Evolutionary conservation across 2,329 filamentous ascomycete species (phyloP).

Genomic region (Alternaria sp.): DNA sequence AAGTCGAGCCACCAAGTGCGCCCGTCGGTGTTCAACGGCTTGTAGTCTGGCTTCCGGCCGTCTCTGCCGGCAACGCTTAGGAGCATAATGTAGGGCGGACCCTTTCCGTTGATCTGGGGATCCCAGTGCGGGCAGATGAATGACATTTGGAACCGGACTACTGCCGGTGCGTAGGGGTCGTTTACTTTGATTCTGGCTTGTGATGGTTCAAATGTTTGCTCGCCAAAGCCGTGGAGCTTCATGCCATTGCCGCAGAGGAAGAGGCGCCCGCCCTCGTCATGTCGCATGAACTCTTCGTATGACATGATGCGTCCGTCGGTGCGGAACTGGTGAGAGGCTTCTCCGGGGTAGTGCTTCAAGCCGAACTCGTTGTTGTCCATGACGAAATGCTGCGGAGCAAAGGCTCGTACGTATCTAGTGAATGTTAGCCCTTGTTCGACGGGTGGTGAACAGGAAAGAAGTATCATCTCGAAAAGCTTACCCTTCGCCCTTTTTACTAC

Average conservation of each 20-base stretch:
- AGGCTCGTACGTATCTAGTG: slow-evolving; percentile 67
- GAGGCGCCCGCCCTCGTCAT: slow-evolving; percentile 55
- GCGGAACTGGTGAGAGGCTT: slow-evolving; percentile 74
- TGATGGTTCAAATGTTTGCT: slow-evolving; percentile 67
- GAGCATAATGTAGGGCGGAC: slow-evolving; percentile 71
- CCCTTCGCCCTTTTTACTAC: slow-evolving; percentile 27
- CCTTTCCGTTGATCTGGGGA: slow-evolving; percentile 69
- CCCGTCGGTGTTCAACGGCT: slow-evolving; percentile 75
- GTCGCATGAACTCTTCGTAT: slow-evolving; percentile 84
- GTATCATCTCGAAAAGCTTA: slow-evolving; percentile 59
- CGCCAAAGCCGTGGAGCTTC: slow-evolving; percentile 57
- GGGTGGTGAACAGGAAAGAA: background rate
- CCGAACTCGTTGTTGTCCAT: slow-evolving; percentile 82
- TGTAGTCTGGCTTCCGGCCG: slow-evolving; percentile 69
- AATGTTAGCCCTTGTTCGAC: background rate
- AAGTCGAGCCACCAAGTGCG: slow-evolving; percentile 85
- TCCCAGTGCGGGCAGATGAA: slow-evolving; percentile 85
- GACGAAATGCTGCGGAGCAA: slow-evolving; percentile 64
- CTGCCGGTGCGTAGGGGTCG: slow-evolving; percentile 50
- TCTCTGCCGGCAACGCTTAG: slow-evolving; percentile 67
- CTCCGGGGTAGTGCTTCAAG: slow-evolving; percentile 75
- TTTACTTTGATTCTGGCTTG: slow-evolving; percentile 66
- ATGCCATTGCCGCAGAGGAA: slow-evolving; percentile 38
- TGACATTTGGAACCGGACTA: slow-evolving; percentile 79
- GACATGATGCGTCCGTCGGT: slow-evolving; percentile 69